Evolutionary conservation across 345 rosid genomes (phyloP), one percentile per base, ranked within the genome.

Genomic region (Erodium maritimum): DNA sequence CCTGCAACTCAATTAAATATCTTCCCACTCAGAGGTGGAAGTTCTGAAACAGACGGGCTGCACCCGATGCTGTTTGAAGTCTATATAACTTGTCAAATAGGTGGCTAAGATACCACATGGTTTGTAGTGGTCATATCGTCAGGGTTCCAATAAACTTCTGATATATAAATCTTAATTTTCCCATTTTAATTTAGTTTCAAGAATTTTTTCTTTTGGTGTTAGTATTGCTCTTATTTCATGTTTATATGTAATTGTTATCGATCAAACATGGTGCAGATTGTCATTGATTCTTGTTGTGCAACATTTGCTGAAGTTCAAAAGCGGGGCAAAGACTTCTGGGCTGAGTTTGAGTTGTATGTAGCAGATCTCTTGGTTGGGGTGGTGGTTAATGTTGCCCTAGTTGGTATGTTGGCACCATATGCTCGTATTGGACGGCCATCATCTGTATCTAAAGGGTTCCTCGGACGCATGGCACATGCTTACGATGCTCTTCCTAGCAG

Each of bases 401-500:
- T 90, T 55, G 95, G 95, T 64, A 85, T 89, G 97, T 54, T 93
- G 59, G 97, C 99, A 6, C 99, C 99, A 54, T 93, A 80, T 74
- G 97, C 76, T 37, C 87, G 97, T 46, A 78, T 87, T 19, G 95
- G 97, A 50, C 77, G 78, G 65, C 80, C 81, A 52, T 75, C 81
- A 52, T 77, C 95, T 14, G 65, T 75, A 1, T 79, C 95, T 0
- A 80, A 56, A 64, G 96, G 99, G 24, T 60, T 77, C 55, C 56
- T 87, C 50, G 99, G 96, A 65, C 52, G 68, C 42, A 51, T 80
- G 69, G 80, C 69, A 55, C 79, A 56, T 65, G 95, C 99, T 63
- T 93, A 77, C 80, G 77, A 75, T 33, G 89, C 99, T 45, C 97
- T 93, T 66, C 95, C 99, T 20, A 93, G 99, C 80, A 88, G 98